Percentiles rank a stretch among this genome's conserved stretches.
phyloP scores from a whole-genome alignment of 2,329 filamentous ascomycete species.

The Alternaria panax region DNA sequence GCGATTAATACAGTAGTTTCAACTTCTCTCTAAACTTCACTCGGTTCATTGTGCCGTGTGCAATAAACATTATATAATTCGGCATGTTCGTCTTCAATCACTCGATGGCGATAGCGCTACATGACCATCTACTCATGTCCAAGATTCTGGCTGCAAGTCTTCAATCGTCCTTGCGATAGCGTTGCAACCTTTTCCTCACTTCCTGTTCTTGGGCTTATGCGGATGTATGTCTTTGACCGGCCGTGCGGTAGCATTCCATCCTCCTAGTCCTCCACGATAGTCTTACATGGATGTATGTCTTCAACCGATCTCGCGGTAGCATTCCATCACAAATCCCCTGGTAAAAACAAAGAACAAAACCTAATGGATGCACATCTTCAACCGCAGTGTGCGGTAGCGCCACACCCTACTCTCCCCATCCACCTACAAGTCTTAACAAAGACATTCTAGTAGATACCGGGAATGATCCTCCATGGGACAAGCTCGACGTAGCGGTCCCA shows the following conservation, averaged over 20 bases:
- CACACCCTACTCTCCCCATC: slow-evolving; percentile 18
- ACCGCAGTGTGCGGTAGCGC: slow-evolving; percentile 32
- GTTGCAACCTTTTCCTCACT: slow-evolving; percentile 6
- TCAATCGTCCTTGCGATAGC: slow-evolving; percentile 24
- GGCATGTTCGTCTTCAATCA: slow-evolving; percentile 13
- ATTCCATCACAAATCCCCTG: slow-evolving; percentile 20
- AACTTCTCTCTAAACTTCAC: background rate
- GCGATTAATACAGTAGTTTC: background rate
- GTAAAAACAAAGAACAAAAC: background rate
- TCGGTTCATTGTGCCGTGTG: background rate
- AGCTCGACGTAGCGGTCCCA: slow-evolving; percentile 88
- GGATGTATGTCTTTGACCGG: slow-evolving; percentile 36
- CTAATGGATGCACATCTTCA: slow-evolving; percentile 11
- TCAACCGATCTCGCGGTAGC: slow-evolving; percentile 37
- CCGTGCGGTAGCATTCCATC: slow-evolving; percentile 34
- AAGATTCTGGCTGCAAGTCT: slow-evolving; percentile 18
- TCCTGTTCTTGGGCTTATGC: background rate
- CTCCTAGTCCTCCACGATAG: background rate
- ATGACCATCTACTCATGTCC: background rate
- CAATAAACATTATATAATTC: slow-evolving; percentile 11
- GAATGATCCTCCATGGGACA: slow-evolving; percentile 83
- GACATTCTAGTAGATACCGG: slow-evolving; percentile 74
- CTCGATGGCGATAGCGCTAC: slow-evolving; percentile 12
- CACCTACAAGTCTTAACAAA: background rate
- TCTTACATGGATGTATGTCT: slow-evolving; percentile 31